Conservation (phyloP, 2,329 filamentous ascomycete species). For the Aspergillus thermomutatus region DNA sequence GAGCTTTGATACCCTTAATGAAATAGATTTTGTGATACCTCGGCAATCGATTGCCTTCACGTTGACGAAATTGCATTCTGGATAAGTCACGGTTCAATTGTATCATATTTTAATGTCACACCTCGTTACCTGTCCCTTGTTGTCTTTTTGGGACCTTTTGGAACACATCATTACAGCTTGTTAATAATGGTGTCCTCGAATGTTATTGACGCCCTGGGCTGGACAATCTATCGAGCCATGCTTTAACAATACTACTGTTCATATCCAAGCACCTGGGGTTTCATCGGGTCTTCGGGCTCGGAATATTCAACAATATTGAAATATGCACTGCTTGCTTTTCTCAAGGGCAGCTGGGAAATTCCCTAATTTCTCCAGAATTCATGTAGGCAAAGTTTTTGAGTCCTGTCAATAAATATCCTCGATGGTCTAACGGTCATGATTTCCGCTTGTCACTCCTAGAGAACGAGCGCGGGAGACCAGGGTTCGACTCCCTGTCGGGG, state of each 20-base stretch:
- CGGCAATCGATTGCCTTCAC: not conserved
- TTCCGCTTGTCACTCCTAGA: not conserved
- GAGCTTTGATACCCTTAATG: not conserved
- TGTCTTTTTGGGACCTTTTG: not conserved
- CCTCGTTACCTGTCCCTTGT: not conserved
- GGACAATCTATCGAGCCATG: not conserved
- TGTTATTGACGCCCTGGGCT: not conserved
- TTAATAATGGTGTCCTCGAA: not conserved
- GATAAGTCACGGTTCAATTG: not conserved
- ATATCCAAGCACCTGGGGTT: no score
- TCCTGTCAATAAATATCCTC: not conserved
- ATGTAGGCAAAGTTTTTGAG: no score
- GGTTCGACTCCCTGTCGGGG: no score
- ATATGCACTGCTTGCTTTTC: no score
- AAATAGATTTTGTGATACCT: not conserved
- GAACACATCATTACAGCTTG: not conserved
- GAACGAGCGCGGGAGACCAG: no score
- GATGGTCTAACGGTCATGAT: not conserved
- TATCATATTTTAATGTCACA: not conserved
- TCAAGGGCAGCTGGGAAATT: no score
- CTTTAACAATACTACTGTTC: no score
- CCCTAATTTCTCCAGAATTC: no score
- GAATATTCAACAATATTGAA: not conserved
- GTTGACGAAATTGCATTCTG: not conserved
- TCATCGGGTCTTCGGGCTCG: no score